Base-by-base conservation (phyloP, 345 rosid genomes). In the Gossypioides kirkii region DNA sequence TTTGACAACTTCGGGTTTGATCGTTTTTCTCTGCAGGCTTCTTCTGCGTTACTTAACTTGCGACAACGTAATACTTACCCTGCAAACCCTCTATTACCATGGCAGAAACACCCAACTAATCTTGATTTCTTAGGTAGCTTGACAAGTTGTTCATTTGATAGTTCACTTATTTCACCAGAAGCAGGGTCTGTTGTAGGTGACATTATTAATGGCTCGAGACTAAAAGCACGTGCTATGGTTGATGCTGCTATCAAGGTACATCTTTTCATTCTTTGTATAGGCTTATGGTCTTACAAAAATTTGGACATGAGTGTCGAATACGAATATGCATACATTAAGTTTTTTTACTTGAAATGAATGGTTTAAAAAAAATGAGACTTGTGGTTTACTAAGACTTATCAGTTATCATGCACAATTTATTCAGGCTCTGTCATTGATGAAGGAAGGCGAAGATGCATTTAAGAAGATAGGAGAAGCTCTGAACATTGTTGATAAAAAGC, bases 201-300 rank as follows among this genome's bases (percentile, higher is more conserved):
- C 80, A 85, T 91, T 77, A 87, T 96, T 22, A 81, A 83, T 59
- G 84, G 84, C 71, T 96, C 96, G 63, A 91, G 84, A 76, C 45
- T 75, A 61, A 86, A 80, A 85, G 99, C 99, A 23, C 84, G 76
- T 55, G 62, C 84, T 58, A 91, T 96, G 99, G 91, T 96, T 53
- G 95, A 96, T 85, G 86, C 86, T 72, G 98, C 95, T 77, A 79
- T 91, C 38, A 88, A 93, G 96, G 99, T 96, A 79, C 60, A 6
- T 49, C 70, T 56, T 25, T 54, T 7, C 2, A n/a, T 65, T 18
- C 62, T 49, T 62, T 49, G 20, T 52, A 8, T 79, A 42, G 23
- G 28, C 28, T 55, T 55, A 55, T 22, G 61, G 28, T 55, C 32
- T 22, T 56, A 56, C 2, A 22, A 5, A 32, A 14, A 55, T 20